phyloP scores from a whole-genome alignment of 78 protist species.

The Dictyostelium citrinum region DNA sequence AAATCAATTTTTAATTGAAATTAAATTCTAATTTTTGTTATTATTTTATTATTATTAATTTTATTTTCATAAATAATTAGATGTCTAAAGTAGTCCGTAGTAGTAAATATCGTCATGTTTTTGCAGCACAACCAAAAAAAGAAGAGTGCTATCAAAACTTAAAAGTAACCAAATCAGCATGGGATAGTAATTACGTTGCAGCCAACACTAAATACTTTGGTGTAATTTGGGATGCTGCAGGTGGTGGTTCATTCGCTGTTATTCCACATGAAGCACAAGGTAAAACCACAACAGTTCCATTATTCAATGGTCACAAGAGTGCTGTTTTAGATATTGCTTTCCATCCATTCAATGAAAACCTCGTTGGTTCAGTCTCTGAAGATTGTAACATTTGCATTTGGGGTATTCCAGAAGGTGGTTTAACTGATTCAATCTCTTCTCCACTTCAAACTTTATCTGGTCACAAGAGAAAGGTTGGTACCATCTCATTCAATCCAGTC shows the following conservation, averaged over 20 bases:
- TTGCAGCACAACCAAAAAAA: conserved; percentile 86
- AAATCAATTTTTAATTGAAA: no score
- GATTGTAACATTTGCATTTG: conserved; percentile 94
- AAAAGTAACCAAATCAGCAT: conserved; percentile 86
- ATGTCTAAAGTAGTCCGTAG: conserved; percentile 87
- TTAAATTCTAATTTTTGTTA: background rate
- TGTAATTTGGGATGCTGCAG: conserved; percentile 91
- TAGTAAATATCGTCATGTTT: conserved; percentile 96
- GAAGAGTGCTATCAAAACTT: conserved; percentile 86
- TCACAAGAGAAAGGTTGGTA: conserved; percentile 94
- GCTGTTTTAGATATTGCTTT: conserved; percentile 94
- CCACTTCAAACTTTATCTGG: conserved; percentile 88
- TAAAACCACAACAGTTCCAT: conserved; percentile 56
- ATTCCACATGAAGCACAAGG: conserved; percentile 53
- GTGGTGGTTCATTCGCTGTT: conserved; percentile 95
- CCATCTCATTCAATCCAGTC: conserved; percentile 89
- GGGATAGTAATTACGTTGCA: conserved; percentile 87
- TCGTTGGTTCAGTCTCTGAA: conserved; percentile 95
- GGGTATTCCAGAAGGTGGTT: conserved; percentile 95
- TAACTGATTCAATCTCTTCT: conserved; percentile 42
- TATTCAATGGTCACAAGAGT: conserved; percentile 92
- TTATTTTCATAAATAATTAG: background rate
- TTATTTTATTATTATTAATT: no score
- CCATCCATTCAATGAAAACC: conserved; percentile 95
- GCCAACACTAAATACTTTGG: conserved; percentile 93